These are phyloP conservation scores for Wallacemonas collosoma DNA, from an alignment of 208 protist genomes.

Conservation along the genomic window DNA sequence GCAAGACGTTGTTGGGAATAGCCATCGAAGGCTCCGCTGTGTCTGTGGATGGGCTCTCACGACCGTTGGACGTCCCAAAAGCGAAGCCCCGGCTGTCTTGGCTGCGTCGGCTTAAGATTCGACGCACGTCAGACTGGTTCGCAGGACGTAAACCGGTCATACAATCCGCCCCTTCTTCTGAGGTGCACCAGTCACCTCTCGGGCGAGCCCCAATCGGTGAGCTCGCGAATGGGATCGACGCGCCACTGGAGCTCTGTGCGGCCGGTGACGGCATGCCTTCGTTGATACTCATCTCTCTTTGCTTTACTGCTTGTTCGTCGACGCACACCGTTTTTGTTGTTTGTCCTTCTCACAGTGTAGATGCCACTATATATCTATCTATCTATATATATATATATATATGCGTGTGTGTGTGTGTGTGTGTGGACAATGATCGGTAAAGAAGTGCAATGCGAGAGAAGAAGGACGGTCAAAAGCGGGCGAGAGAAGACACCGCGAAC, in stretches of 20 bases:
- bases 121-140: constrained; percentile 1
- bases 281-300: too few species aligned
- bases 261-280: too few species aligned
- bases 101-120: not conserved
- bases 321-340: not conserved
- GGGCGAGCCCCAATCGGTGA: not conserved
- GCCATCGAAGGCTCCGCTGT: not conserved
- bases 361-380: not conserved
- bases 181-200: not conserved
- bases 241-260: too few species aligned
- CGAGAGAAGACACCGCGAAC: too few species aligned
- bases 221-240: not conserved
- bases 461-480: too few species aligned
- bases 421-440: not conserved
- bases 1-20: not conserved
- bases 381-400: not conserved
- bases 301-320: not conserved
- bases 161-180: not conserved
- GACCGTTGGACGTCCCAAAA: not conserved
- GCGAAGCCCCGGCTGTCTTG: not conserved
- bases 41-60: not conserved
- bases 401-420: not conserved
- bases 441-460: too few species aligned
- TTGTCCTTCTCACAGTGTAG: not conserved
- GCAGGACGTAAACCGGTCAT: constrained; percentile 6